Conservation (phyloP, 306 rosid species). For the Cucumis cinereus region DNA sequence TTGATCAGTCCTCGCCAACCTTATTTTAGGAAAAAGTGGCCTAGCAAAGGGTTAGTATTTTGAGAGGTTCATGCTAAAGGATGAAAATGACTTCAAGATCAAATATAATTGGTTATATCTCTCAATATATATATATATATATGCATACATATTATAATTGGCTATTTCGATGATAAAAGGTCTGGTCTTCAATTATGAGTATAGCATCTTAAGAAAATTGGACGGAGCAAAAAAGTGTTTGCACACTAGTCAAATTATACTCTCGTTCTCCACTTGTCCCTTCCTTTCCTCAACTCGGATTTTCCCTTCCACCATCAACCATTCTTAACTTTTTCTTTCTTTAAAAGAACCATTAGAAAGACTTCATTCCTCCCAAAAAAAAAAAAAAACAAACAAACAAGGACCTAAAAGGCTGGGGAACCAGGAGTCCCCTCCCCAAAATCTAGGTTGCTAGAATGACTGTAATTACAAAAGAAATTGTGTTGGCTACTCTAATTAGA, state of each 20-base stretch:
- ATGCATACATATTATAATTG: neutral
- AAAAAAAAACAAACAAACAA: too few relatives aligned
- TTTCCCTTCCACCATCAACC: neutral
- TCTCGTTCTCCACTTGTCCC: neutral
- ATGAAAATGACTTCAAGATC: neutral
- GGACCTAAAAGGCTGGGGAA: too few relatives aligned
- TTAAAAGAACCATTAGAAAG: too few relatives aligned
- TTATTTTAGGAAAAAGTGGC: neutral
- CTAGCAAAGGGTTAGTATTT: neutral
- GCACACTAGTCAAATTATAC: neutral
- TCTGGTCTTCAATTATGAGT: neutral
- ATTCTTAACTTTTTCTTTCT: too few relatives aligned
- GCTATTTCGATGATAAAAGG: neutral
- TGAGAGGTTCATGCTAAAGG: neutral
- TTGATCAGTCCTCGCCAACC: neutral
- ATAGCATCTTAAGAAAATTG: neutral
- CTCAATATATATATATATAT: too few relatives aligned
- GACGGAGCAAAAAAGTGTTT: neutral
- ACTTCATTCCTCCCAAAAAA: too few relatives aligned
- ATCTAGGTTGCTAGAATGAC: too few relatives aligned
- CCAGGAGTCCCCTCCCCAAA: too few relatives aligned
- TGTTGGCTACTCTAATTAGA: too few relatives aligned
- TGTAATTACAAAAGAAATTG: too few relatives aligned
- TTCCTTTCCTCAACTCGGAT: neutral
- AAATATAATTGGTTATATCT: too few relatives aligned